These are phyloP conservation scores for Didymella pomorum DNA, from an alignment of 2,329 filamentous ascomycete genomes.

Conservation along the genomic window DNA sequence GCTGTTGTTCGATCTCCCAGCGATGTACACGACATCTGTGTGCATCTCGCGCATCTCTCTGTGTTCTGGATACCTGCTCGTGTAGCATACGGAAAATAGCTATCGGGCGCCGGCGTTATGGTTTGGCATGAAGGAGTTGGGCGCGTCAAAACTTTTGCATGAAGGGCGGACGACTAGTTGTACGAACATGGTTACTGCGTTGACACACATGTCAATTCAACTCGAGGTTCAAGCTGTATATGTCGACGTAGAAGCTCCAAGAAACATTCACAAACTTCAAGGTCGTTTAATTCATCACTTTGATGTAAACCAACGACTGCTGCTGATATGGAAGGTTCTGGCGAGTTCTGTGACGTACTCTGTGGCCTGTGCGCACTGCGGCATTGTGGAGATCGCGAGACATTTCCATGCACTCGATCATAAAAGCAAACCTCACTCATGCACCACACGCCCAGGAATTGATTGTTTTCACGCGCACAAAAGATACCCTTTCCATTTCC, in stretches of 20 bases:
- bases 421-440: conserved; percentile 40
- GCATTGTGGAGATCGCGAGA: conserved; percentile 41
- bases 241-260: conserved; percentile 24
- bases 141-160: conserved; percentile 41
- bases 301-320: conserved; percentile 3
- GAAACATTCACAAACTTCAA: conserved; percentile 23
- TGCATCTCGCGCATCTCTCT: conserved; percentile 35
- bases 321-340: conserved; percentile 44
- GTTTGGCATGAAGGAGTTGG: conserved; percentile 45
- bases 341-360: conserved; percentile 48
- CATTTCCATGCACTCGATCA: conserved; percentile 31
- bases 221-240: conserved; percentile 31
- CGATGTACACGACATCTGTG: conserved; percentile 28
- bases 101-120: conserved; percentile 43
- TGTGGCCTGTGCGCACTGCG: conserved; percentile 28
- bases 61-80: conserved; percentile 41
- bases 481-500: conserved; percentile 22
- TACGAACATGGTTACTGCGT: conserved; percentile 31
- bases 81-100: conserved; percentile 50
- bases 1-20: conserved; percentile 24
- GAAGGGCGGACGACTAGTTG: conserved; percentile 35
- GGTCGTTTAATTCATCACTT: conserved; percentile 5
- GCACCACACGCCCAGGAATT: conserved; percentile 25
- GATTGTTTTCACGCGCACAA: conserved; percentile 24
- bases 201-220: conserved; percentile 33